Conservation (phyloP, 768 basidiomycete genomes). For the Suillus paluster region DNA sequence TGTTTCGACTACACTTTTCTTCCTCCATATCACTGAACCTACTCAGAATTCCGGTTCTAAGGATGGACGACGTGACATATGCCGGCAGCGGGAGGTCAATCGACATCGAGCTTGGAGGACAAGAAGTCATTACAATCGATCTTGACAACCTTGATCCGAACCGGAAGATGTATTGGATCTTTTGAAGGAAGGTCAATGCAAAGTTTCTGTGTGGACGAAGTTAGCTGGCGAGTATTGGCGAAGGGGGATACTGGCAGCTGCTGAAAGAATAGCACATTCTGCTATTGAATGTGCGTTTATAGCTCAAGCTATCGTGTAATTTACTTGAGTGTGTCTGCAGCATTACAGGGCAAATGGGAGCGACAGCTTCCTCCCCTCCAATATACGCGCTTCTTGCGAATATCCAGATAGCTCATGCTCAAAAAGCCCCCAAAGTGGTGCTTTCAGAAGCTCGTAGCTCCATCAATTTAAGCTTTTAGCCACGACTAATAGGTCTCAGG, state of each 20-base stretch:
- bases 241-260: constrained; percentile 72
- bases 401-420: constrained; percentile 78
- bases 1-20: no score
- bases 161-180: constrained; percentile 75
- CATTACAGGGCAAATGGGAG: constrained; percentile 55
- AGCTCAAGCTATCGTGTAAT: constrained; percentile 2
- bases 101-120: constrained; percentile 79
- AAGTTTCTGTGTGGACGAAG: constrained; percentile 77
- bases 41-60: no score
- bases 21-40: no score
- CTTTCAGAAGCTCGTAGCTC: constrained; percentile 72
- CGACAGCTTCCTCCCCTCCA: constrained; percentile 60
- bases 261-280: constrained; percentile 72
- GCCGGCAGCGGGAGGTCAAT: constrained; percentile 42
- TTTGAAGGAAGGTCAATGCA: constrained; percentile 72
- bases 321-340: constrained; percentile 34
- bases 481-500: constrained; percentile 41
- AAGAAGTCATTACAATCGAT: constrained; percentile 90
- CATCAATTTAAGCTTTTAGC: constrained; percentile 17
- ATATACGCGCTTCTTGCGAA: constrained; percentile 86
- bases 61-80: constrained; percentile 20
- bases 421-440: constrained; percentile 82
- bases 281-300: constrained; percentile 65
- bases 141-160: constrained; percentile 84
- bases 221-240: constrained; percentile 91